Conservation (phyloP, 164 flowering plant genomes). For the Brasenia schreberi region DNA sequence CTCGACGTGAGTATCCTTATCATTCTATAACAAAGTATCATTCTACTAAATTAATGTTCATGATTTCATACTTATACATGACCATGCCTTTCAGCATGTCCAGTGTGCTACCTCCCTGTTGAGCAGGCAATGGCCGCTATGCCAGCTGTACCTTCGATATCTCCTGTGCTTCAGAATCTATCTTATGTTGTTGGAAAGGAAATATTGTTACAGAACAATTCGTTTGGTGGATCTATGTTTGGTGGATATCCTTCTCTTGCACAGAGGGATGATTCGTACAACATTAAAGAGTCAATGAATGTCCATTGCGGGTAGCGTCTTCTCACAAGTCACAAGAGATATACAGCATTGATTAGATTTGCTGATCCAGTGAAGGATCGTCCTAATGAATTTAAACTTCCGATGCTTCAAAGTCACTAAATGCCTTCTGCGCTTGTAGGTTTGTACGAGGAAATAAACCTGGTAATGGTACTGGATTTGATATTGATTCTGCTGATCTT, state of each 20-base stretch:
- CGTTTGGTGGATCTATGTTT: conserved; percentile 80
- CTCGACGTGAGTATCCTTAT: conserved; percentile 70
- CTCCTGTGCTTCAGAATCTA: conserved; percentile 55
- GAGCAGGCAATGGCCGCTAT: conserved; percentile 62
- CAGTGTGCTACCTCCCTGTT: conserved; percentile 80
- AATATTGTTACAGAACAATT: conserved; percentile 6
- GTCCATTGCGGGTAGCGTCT: conserved; percentile 91
- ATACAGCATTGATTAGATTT: too few species aligned
- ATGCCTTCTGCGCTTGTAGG: conserved; percentile 21
- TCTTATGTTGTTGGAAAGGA: conserved; percentile 46
- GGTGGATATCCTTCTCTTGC: conserved; percentile 94
- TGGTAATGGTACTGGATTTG: conserved; percentile 78
- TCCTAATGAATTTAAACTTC: too few species aligned
- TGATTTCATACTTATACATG: neutral
- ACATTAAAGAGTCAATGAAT: conserved; percentile 78
- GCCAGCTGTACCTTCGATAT: conserved; percentile 48
- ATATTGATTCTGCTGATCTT: conserved; percentile 76
- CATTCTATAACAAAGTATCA: neutral
- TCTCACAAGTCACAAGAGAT: neutral
- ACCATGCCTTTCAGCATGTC: conserved; percentile 54
- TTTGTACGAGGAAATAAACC: conserved; percentile 77
- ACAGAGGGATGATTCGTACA: conserved; percentile 69
- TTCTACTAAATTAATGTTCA: neutral
- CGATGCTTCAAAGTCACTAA: neutral
- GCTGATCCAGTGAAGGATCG: too few species aligned